These are phyloP conservation scores for Coemansia javaensis DNA, from an alignment of 192 early-diverging fungal genomes.

Conservation along the genomic window DNA sequence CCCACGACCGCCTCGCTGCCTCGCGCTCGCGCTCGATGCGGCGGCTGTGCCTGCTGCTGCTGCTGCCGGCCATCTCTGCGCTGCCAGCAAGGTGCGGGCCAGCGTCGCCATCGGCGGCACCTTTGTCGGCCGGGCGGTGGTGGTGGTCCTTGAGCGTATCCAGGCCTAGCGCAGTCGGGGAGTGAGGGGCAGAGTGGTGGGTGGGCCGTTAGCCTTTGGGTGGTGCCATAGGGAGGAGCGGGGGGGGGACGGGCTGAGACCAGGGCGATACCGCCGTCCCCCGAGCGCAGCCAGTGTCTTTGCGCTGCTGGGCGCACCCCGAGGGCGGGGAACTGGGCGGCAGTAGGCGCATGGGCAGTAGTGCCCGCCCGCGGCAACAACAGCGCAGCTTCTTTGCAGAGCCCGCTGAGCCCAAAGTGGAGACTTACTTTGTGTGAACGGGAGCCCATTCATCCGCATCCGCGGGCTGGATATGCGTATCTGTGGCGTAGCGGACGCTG, in stretches of 20 bases:
- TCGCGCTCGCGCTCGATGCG: not conserved
- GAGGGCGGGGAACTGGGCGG: no score
- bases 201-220: no score
- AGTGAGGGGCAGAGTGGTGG: not conserved
- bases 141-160: constrained; percentile 13
- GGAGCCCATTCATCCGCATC: constrained; percentile 19
- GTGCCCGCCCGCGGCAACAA: not conserved
- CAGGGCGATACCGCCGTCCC: no score
- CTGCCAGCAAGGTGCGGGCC: constrained; percentile 36
- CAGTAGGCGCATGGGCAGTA: no score
- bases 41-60: constrained; percentile 2
- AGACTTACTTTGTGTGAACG: constrained; percentile 29
- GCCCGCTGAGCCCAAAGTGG: no score
- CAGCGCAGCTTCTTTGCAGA: no score
- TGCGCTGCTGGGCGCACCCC: no score
- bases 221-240: no score
- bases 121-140: no score
- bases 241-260: not conserved
- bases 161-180: constrained; percentile 1
- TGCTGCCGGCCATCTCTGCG: constrained; percentile 31
- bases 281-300: no score
- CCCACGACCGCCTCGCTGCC: constrained; percentile 32
- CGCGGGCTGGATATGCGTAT: constrained; percentile 41
- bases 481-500: constrained; percentile 19
- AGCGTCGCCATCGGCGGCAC: constrained; percentile 12